Evolutionary conservation across 2,329 filamentous ascomycete species (phyloP).

Genomic region (Microcyclospora pomicola): DNA sequence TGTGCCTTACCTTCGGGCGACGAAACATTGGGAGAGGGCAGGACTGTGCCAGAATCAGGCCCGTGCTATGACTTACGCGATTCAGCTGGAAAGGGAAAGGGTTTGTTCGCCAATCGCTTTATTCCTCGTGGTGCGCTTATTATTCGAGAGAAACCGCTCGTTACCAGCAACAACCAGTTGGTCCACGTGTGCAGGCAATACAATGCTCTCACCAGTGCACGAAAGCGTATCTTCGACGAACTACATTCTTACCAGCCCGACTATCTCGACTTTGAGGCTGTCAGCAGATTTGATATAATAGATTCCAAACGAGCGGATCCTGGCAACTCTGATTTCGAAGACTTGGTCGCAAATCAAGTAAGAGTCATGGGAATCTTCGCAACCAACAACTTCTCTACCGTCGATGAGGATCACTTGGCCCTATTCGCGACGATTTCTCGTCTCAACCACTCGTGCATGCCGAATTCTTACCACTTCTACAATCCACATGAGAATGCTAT

Average conservation of each 20-base stretch:
- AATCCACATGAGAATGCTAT: conserved; percentile 6
- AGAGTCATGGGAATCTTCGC: conserved; percentile 15
- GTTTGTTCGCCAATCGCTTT: conserved; percentile 11
- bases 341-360: conserved; percentile 7
- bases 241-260: conserved; percentile 8
- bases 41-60: no score
- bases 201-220: conserved; percentile 5
- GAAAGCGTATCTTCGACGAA: conserved; percentile 10
- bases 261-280: conserved; percentile 9
- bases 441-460: conserved; percentile 15
- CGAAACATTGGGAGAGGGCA: no score
- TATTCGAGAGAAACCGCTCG: conserved; percentile 13
- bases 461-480: conserved; percentile 10
- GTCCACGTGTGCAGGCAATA: conserved; percentile 10
- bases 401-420: conserved; percentile 5
- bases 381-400: conserved; percentile 12
- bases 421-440: conserved; percentile 8
- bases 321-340: conserved; percentile 4
- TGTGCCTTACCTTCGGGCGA: no score
- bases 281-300: conserved; percentile 5
- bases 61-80: conserved; percentile 7
- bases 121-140: conserved; percentile 15
- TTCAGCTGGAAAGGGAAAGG: conserved; percentile 11
- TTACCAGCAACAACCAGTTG: conserved; percentile 8
- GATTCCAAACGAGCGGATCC: conserved; percentile 1